phyloP scores from a whole-genome alignment of 2,329 filamentous ascomycete species.

The Biscogniauxia sp. region DNA sequence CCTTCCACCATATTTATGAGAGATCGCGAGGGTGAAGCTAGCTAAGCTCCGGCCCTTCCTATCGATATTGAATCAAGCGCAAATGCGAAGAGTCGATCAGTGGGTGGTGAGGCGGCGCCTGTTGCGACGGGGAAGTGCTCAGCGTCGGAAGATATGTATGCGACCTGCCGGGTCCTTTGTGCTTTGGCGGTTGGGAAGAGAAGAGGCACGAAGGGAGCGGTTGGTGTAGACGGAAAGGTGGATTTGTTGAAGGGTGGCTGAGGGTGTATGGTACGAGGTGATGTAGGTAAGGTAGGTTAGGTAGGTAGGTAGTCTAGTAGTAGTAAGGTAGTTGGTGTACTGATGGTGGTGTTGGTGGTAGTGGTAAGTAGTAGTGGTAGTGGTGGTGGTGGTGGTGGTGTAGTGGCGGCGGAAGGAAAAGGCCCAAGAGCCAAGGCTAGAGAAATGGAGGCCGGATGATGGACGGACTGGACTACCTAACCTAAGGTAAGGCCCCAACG shows the following conservation, averaged over 20 bases:
- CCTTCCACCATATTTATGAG: slow-evolving; percentile 86
- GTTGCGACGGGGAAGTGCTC: slow-evolving; percentile 13
- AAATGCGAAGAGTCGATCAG: slow-evolving; percentile 1
- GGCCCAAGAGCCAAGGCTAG: slow-evolving; percentile 14
- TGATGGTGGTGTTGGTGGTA: slow-evolving; percentile 1
- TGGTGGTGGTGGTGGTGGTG: not conserved
- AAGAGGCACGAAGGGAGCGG: slow-evolving; percentile 6
- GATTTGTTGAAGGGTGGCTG: not conserved
- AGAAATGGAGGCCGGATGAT: slow-evolving; percentile 8
- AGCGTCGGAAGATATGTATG: slow-evolving; percentile 10
- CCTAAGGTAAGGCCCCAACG: not conserved
- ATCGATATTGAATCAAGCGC: not conserved
- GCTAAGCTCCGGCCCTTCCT: slow-evolving; percentile 19
- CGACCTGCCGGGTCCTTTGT: slow-evolving; percentile 12
- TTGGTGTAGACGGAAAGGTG: slow-evolving; percentile 10
- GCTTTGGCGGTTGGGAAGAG: slow-evolving; percentile 7
- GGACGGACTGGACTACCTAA: not conserved
- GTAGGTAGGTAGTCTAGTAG: slow-evolving; percentile 8
- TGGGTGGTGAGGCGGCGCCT: slow-evolving; percentile 6
- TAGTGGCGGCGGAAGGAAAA: slow-evolving; percentile 2
- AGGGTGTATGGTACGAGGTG: not conserved
- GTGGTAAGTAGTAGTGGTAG: slow-evolving; percentile 8
- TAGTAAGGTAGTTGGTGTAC: slow-evolving; percentile 5
- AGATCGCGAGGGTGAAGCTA: slow-evolving; percentile 21
- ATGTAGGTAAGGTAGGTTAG: slow-evolving; percentile 3